A percentile compares a stretch with the other conserved stretches of the same genome.
Evolutionary conservation across 108 stramenopile species (phyloP).

Genomic region (Skeletonema marinoi): DNA sequence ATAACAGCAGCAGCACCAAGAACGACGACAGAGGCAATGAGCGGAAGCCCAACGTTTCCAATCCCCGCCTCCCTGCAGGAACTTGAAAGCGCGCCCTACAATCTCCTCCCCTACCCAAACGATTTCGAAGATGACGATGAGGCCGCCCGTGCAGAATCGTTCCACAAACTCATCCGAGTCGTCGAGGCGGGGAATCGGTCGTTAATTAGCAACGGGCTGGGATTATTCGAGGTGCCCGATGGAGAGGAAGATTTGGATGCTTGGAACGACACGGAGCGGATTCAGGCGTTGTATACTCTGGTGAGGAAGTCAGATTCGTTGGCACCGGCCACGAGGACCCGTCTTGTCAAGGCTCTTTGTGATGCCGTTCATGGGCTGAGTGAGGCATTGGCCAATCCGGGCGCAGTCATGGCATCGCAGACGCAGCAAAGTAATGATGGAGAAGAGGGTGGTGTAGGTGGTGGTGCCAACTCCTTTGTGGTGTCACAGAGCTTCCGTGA

Average conservation of each 20-base stretch:
- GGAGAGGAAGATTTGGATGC: conserved; percentile 43
- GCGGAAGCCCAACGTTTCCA: conserved; percentile 57
- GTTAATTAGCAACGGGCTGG: conserved; percentile 46
- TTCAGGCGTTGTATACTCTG: conserved; percentile 84
- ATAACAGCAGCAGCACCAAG: neutral
- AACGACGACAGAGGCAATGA: conserved; percentile 9
- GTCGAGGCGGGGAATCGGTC: conserved; percentile 70
- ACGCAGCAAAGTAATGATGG: neutral
- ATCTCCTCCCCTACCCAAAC: conserved; percentile 84
- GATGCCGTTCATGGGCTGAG: conserved; percentile 59
- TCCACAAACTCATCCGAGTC: conserved; percentile 56
- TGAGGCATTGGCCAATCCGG: conserved; percentile 40
- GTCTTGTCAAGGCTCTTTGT: conserved; percentile 62
- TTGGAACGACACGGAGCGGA: conserved; percentile 70
- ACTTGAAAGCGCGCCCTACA: conserved; percentile 84
- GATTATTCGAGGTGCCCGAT: conserved; percentile 54
- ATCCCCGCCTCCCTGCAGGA: conserved; percentile 83
- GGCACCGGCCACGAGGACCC: conserved; percentile 56
- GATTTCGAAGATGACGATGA: conserved; percentile 90
- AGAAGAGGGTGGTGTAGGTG: conserved; percentile 6
- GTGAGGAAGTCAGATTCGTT: conserved; percentile 64
- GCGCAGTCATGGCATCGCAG: neutral
- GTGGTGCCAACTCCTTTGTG: conserved; percentile 20
- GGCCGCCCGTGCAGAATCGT: conserved; percentile 79
- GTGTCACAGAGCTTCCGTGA: conserved; percentile 77